Evolutionary conservation across 169 alveolate species (phyloP), one percentile per base, ranked within the genome.

Genomic region (Eimeria necatrix): DNA sequence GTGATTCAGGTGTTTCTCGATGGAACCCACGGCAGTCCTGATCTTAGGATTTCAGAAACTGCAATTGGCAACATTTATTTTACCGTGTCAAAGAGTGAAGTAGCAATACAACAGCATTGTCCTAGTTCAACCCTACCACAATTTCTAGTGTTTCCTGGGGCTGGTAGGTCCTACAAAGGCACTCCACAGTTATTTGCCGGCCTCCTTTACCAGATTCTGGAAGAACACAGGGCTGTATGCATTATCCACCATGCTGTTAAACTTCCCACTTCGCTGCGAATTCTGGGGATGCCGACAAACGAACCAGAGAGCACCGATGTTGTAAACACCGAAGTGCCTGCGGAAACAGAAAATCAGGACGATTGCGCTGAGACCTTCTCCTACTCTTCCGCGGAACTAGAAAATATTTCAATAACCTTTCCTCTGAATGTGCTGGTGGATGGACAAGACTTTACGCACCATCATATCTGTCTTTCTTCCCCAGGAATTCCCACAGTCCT

Each of bases 1-100:
- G 10, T 26, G 61, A 41, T 61, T 56, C 78, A 92, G 95, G 95
- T 92, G 26, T 92, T 80, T 70, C 59, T 92, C 80, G 95, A 92
- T 56, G 95, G 95, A 24, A 48, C 87, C 2, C 89, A 92, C 24
- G 89, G 80, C 22, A 71, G 78, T 52, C 89, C 87, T 46, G 95
- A 92, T 73, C 84, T 92, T 73, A 70, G 95, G 6, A 92, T 92
- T 51, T 92, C 95, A 4, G 81, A 46, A 0, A 12, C 22, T 32
- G 85, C 78, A 9, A 26, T 92, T 4, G 95, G 88, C 7, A 18
- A 14, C 12, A 41, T 92, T 59, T 46, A 49, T 22, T 20, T 90
- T 3, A 8, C 10, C 26, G 80, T 18, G 89, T 10, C 53, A n/a
- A 26, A n/a, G 22, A 46, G 80, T 26, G 88, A 52, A 26, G 61